These are phyloP conservation scores for Jamesozyma jinghongensis DNA, from an alignment of 805 yeast species.

Conservation along the genomic window DNA sequence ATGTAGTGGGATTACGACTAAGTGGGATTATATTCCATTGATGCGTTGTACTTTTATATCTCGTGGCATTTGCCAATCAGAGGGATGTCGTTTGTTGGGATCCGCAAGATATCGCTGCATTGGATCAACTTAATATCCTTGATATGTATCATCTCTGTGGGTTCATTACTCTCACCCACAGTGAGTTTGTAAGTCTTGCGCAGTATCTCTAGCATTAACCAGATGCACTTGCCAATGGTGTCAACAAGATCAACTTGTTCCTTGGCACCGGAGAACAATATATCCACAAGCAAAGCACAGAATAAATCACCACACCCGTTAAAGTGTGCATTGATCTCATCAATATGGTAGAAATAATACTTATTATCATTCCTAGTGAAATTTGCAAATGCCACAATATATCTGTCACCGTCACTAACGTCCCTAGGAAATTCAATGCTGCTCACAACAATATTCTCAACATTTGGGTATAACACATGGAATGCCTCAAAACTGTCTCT, in stretches of 20 bases:
- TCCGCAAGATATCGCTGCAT: slow-evolving; percentile 26
- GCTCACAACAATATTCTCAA: slow-evolving; percentile 49
- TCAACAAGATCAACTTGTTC: slow-evolving; percentile 7
- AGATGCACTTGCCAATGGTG: slow-evolving; percentile 35
- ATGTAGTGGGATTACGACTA: no score
- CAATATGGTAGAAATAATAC: slow-evolving; percentile 1
- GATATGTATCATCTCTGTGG: slow-evolving; percentile 11
- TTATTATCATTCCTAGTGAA: neutral
- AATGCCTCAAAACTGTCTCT: slow-evolving; percentile 35
- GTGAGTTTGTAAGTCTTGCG: slow-evolving; percentile 31
- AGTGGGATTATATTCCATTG: no score
- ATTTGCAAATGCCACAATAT: slow-evolving; percentile 6
- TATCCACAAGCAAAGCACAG: slow-evolving; percentile 50
- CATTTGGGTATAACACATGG: slow-evolving; percentile 34
- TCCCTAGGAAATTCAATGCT: slow-evolving; percentile 33
- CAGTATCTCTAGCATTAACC: slow-evolving; percentile 36
- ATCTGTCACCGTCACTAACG: neutral
- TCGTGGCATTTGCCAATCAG: neutral
- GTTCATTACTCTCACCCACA: slow-evolving; percentile 5
- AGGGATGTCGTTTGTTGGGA: neutral
- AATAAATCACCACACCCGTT: slow-evolving; percentile 73
- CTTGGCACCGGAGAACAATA: slow-evolving; percentile 36
- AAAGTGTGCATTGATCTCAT: slow-evolving; percentile 47
- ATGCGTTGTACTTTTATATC: no score
- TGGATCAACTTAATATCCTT: slow-evolving; percentile 40